Base-by-base conservation (phyloP, 1,139 yeast genomes). In the Candida sp. region DNA sequence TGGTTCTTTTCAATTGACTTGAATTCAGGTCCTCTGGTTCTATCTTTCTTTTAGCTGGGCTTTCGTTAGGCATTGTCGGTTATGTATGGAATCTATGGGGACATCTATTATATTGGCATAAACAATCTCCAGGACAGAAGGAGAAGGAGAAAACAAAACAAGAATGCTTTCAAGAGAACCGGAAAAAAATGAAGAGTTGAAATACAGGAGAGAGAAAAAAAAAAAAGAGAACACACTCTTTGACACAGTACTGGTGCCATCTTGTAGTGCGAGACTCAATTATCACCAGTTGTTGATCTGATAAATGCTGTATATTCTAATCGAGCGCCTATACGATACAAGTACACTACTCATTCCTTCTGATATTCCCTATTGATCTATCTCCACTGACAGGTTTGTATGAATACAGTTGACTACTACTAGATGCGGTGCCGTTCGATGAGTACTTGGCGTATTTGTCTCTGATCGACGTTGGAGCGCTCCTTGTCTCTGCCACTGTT, bases 401-500 rank as follows among this genome's bases (percentile, higher is more conserved):
- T 12, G 49, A 33, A 22, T 32, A 43, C 25, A 50, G 44, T 17
- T 49, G 32, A 32, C 28, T 17, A 28, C n/a, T 31, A 26, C 11
- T 37, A 7, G 48, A 42, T 11, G 45, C 28, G 5, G 48, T 26
- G 8, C 47, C 23, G 22, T 46, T 38, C n/a, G 60, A 37, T 6
- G 65, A 55, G 51, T 71, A 71, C 52, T 67, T 69, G 33, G 75
- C 71, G 50, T 72, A 70, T 51, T 69, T 72, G 41, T 70, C 75
- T 46, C 63, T 59, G n/a, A 68, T 63, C 4, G 71, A 60, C 31
- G 59, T 42, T 7, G 50, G 27, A 2, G 48, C 25, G 40, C 30
- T 12, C 33, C 44, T 33, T n/a, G 27, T 32, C 8, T 32, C 42
- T 9, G 31, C 42, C 9, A 11, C 35, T 32, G 42, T 9, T n/a